Evolutionary conservation across 2,329 filamentous ascomycete genomes (phyloP).

Genomic region (Neophaeococcomyces aloes): DNA sequence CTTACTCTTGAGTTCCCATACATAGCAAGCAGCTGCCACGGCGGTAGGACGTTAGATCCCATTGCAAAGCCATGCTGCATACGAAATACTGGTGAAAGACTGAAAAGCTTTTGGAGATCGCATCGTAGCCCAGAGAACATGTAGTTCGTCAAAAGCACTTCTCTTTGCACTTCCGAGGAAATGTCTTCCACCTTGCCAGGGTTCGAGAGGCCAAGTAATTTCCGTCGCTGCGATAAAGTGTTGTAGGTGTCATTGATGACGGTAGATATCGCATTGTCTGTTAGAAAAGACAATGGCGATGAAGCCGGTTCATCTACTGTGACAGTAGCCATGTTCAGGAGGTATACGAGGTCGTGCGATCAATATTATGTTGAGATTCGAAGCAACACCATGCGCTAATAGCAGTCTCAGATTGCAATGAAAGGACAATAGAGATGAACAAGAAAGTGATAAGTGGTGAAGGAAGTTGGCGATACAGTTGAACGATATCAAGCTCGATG

Average conservation of each 20-base stretch:
- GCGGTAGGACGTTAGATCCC: constrained; percentile 78
- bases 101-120: constrained; percentile 93
- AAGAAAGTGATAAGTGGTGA: constrained; percentile 8
- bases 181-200: constrained; percentile 87
- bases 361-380: background rate
- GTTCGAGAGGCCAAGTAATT: constrained; percentile 78
- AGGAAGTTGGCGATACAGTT: constrained; percentile 12
- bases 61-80: constrained; percentile 94
- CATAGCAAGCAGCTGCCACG: constrained; percentile 88
- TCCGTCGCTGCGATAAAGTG: constrained; percentile 75
- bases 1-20: constrained; percentile 86
- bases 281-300: constrained; percentile 53
- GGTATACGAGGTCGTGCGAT: background rate
- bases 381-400: background rate
- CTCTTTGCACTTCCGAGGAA: constrained; percentile 83
- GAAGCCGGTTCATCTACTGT: constrained; percentile 28
- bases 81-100: constrained; percentile 87
- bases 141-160: constrained; percentile 91
- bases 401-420: background rate
- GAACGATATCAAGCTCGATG: background rate
- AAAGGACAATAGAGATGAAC: constrained; percentile 5
- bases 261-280: constrained; percentile 61
- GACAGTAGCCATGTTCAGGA: constrained; percentile 25
- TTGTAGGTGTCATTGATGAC: constrained; percentile 66
- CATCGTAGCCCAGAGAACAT: constrained; percentile 95